Evolutionary conservation across 352 stramenopile species (phyloP).

Genomic region (Pythium rhizo-oryzae): DNA sequence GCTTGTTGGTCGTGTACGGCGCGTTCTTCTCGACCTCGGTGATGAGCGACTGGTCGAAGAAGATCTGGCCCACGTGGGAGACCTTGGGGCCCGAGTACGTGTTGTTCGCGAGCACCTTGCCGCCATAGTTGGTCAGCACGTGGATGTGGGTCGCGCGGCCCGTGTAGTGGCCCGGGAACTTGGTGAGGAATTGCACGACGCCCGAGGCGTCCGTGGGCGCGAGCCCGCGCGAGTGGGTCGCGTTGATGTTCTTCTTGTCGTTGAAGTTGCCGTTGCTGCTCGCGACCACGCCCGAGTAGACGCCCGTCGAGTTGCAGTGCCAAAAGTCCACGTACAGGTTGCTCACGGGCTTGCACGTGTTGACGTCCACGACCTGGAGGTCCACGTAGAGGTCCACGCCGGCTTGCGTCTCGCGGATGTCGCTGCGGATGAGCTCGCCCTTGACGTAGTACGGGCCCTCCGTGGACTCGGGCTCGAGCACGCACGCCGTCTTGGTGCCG

Average conservation of each 20-base stretch:
- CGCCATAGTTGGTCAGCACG: conserved; percentile 21
- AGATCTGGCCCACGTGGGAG: conserved; percentile 22
- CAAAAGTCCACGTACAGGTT: conserved; percentile 26
- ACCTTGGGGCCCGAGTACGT: conserved; percentile 14
- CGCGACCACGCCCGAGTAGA: conserved; percentile 25
- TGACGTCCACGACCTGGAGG: conserved; percentile 25
- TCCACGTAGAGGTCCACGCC: conserved; percentile 22
- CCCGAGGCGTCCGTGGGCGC: conserved; percentile 14
- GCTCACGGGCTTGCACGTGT: conserved; percentile 21
- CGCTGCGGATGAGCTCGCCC: conserved; percentile 23
- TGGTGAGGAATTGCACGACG: conserved; percentile 28
- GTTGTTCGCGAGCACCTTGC: conserved; percentile 22
- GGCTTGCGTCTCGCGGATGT: conserved; percentile 23
- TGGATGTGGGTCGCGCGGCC: conserved; percentile 21
- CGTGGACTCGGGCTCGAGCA: conserved; percentile 22
- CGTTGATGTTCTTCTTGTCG: conserved; percentile 21
- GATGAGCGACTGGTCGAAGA: conserved; percentile 25
- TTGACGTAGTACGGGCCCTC: conserved; percentile 26
- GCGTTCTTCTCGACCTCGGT: conserved; percentile 7
- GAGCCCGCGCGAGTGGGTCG: conserved; percentile 15
- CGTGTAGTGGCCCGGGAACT: conserved; percentile 27
- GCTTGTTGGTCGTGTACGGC: conserved; percentile 30
- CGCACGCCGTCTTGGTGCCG: conserved; percentile 7
- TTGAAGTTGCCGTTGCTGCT: conserved; percentile 11
- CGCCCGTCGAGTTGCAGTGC: conserved; percentile 28